Evolutionary conservation across 768 basidiomycete species (phyloP).

Genomic region (Suillus luteus): DNA sequence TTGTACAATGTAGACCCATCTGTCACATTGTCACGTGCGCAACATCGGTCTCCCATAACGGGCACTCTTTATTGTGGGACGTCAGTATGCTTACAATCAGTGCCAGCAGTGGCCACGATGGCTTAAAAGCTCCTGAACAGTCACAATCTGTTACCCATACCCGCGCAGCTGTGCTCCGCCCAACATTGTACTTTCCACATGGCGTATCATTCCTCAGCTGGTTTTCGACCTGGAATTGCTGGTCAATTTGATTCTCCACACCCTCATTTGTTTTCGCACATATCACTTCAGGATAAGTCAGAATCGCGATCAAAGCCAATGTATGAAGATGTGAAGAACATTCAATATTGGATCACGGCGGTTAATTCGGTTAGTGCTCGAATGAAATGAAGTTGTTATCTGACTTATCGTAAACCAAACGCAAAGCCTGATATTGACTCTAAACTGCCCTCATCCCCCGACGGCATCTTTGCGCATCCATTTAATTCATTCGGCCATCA

Average conservation of each 20-base stretch:
- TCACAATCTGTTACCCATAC: conserved; percentile 8
- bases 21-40: conserved; percentile 24
- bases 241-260: conserved; percentile 26
- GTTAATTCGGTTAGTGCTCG: conserved; percentile 26
- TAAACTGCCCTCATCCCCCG: conserved; percentile 7
- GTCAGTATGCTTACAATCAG: conserved; percentile 15
- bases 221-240: conserved; percentile 26
- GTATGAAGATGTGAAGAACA: conserved; percentile 26
- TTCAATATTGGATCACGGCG: conserved; percentile 30
- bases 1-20: background rate
- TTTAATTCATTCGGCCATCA: conserved; percentile 21
- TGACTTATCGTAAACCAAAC: conserved; percentile 5
- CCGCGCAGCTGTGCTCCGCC: conserved; percentile 34
- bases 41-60: conserved; percentile 18
- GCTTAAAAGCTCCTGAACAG: conserved; percentile 23
- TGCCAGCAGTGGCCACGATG: conserved; percentile 8
- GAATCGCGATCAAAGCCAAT: conserved; percentile 22
- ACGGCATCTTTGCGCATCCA: conserved; percentile 18
- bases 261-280: conserved; percentile 20
- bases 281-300: conserved; percentile 6
- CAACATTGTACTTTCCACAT: conserved; percentile 20
- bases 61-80: conserved; percentile 23
- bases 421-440: conserved; percentile 14
- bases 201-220: conserved; percentile 19
- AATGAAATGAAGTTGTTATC: background rate